A percentile compares a stretch with the other conserved stretches of the same genome.
Evolutionary conservation across 2,329 filamentous ascomycete genomes (phyloP).

Genomic region (Exophiala calicioides): DNA sequence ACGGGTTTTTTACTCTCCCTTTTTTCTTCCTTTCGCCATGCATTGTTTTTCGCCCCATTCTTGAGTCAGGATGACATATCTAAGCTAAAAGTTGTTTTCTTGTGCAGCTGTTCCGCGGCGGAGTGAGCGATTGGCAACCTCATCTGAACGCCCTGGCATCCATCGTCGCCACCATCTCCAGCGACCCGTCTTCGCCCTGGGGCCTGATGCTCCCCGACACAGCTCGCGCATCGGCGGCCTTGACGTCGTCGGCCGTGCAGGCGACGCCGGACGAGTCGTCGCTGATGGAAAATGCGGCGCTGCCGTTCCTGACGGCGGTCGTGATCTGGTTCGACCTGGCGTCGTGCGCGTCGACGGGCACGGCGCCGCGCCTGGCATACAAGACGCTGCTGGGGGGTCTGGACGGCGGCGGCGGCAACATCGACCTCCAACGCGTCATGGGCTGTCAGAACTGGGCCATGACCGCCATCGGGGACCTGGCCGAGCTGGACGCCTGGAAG

Average conservation of each 20-base stretch:
- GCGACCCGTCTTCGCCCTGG: too few relatives aligned
- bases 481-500: constrained; percentile 14
- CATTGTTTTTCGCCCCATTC: too few relatives aligned
- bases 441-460: constrained; percentile 24
- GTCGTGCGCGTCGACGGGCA: constrained; percentile 21
- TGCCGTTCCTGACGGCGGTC: constrained; percentile 18
- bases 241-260: too few relatives aligned
- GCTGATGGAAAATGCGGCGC: constrained; percentile 12
- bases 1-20: neutral
- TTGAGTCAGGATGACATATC: too few relatives aligned
- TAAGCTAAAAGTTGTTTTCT: too few relatives aligned
- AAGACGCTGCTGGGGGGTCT: constrained; percentile 8
- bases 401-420: too few relatives aligned
- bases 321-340: constrained; percentile 25
- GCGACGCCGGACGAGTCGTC: neutral
- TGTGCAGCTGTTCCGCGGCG: constrained; percentile 23
- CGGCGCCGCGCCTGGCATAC: constrained; percentile 16
- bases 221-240: too few relatives aligned
- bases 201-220: too few relatives aligned
- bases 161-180: constrained; percentile 9
- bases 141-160: constrained; percentile 24
- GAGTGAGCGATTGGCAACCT: constrained; percentile 24
- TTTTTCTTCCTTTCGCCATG: neutral
- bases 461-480: constrained; percentile 20
- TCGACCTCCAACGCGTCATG: constrained; percentile 18